These are phyloP conservation scores for Hysterium pulicare DNA, from an alignment of 2,329 filamentous ascomycete genomes.

Conservation along the genomic window DNA sequence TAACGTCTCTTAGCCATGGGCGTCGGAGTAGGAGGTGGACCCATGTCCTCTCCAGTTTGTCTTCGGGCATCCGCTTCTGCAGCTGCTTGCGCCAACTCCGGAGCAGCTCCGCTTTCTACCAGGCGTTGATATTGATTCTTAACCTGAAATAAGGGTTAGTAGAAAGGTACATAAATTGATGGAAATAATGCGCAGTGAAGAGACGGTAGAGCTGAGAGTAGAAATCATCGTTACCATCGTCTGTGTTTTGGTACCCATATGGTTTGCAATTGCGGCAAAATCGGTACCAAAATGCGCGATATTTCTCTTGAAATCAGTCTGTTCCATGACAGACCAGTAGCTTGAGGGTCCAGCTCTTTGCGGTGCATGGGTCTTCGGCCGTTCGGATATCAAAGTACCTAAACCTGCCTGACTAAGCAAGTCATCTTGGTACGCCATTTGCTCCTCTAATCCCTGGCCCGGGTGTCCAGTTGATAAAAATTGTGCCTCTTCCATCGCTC, in stretches of 20 bases:
- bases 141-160: constrained; percentile 18
- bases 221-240: no score
- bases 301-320: constrained; percentile 70
- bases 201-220: no score
- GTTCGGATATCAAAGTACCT: constrained; percentile 29
- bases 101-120: constrained; percentile 40
- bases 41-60: constrained; percentile 44
- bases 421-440: constrained; percentile 20
- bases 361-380: constrained; percentile 27
- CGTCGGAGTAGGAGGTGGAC: constrained; percentile 48
- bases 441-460: constrained; percentile 22
- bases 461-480: constrained; percentile 19
- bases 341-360: constrained; percentile 65
- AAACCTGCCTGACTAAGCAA: constrained; percentile 18
- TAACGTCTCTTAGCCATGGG: constrained; percentile 47
- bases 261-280: constrained; percentile 69
- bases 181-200: not conserved
- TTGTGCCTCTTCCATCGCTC: constrained; percentile 24
- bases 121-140: constrained; percentile 51
- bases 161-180: not conserved
- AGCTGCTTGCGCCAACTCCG: constrained; percentile 42
- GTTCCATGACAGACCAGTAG: constrained; percentile 84
- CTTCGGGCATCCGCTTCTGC: constrained; percentile 41
- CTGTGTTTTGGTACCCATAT: constrained; percentile 80
- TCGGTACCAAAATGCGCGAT: constrained; percentile 75